Evolutionary conservation across 2,329 filamentous ascomycete genomes (phyloP).

Genomic region (Aspergillus quadrilineatus): DNA sequence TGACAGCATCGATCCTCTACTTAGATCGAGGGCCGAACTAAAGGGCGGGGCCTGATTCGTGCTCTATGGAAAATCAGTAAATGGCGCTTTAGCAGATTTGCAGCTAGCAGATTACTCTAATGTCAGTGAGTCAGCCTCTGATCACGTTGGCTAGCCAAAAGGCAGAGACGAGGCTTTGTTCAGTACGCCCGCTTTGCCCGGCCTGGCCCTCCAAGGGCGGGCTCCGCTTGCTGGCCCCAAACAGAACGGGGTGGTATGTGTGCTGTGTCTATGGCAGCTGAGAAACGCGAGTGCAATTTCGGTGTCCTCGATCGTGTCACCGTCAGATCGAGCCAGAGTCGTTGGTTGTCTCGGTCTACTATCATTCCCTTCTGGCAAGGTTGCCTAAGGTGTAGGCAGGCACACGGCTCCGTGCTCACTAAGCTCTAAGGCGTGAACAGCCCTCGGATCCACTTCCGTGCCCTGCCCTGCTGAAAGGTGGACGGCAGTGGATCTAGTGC

Average conservation of each 20-base stretch:
- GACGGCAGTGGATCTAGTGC: background rate
- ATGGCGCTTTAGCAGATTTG: background rate
- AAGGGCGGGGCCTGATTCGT: constrained; percentile 2
- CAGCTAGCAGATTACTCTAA: background rate
- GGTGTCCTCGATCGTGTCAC: background rate
- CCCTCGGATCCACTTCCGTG: background rate
- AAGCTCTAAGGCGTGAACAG: background rate
- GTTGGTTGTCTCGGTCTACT: background rate
- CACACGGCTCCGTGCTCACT: background rate
- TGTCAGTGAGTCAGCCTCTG: background rate
- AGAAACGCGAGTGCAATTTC: background rate
- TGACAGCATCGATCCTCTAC: constrained; percentile 1
- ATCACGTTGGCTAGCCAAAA: background rate
- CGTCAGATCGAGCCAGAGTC: background rate
- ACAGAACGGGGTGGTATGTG: background rate
- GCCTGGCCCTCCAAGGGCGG: background rate
- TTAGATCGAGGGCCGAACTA: background rate
- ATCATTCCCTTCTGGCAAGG: background rate
- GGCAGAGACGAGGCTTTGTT: constrained; percentile 3
- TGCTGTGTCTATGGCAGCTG: background rate
- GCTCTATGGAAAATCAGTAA: background rate
- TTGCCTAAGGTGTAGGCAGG: background rate
- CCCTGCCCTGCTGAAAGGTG: background rate
- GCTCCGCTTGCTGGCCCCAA: background rate
- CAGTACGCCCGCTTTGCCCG: constrained; percentile 2